Evolutionary conservation across 768 basidiomycete species (phyloP).

Genomic region (Psilocybe tampanensis): DNA sequence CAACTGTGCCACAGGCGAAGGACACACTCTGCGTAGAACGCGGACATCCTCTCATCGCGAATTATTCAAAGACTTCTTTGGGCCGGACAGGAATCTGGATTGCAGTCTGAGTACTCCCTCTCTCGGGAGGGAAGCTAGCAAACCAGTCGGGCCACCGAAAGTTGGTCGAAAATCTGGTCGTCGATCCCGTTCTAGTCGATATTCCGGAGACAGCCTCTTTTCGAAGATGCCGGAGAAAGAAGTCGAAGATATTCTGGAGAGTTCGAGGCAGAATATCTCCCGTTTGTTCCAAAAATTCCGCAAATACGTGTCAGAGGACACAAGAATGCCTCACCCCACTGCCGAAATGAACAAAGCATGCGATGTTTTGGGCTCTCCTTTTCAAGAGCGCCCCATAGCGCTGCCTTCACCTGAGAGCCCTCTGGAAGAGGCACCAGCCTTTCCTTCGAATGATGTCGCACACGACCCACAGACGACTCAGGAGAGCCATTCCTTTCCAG

Average conservation of each 20-base stretch:
- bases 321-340: not conserved
- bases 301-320: not conserved
- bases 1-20: constrained; percentile 7
- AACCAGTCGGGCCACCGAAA: not conserved
- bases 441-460: too few relatives aligned
- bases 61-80: not conserved
- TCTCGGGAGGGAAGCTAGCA: not conserved
- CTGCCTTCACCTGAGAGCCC: too few relatives aligned
- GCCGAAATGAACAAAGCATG: too few relatives aligned
- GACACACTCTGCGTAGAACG: not conserved
- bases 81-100: not conserved
- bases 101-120: not conserved
- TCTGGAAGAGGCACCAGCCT: too few relatives aligned
- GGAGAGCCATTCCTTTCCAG: too few relatives aligned
- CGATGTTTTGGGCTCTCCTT: too few relatives aligned
- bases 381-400: too few relatives aligned
- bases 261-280: not conserved
- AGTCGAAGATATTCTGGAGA: not conserved
- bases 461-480: too few relatives aligned
- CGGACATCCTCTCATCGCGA: not conserved
- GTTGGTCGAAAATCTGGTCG: not conserved
- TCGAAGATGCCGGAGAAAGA: not conserved
- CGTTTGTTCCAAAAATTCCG: not conserved
- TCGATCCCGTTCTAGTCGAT: not conserved
- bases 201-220: not conserved